Evolutionary conservation across 805 yeast species (phyloP), one percentile per base, ranked within the genome.

Genomic region (Hagleromyces aurorensis): DNA sequence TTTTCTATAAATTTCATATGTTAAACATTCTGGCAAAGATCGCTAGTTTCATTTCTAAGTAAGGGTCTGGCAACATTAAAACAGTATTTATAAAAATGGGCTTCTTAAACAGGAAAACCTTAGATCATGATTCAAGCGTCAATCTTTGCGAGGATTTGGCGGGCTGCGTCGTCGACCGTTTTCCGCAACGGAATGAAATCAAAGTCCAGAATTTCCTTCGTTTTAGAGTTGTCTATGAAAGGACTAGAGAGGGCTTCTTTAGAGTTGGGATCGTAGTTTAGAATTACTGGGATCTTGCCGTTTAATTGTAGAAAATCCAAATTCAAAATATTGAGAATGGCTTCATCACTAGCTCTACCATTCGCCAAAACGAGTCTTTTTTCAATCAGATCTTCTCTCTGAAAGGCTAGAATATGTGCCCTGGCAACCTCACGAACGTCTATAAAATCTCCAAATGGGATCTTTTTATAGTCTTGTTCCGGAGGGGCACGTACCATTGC

Each of bases 391-490:
- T 45, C 47, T 19, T 44, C 50, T 37, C 57, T 62, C 29, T 29
- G 34, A 17, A 66, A 56, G 2, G 74, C 72, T 19, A 46, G 35
- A 15, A 67, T 46, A 44, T 73, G 78, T 5, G 72, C 70, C 27
- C 38, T 40, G 8, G 76, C 75, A 16, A 67, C 72, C 41, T 72
- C 77, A 36, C 76, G 57, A 9, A 70, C 76, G 44, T 72, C 74
- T 13, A 46, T 37, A 27, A 46, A 57, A 41, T 52, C 50, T 3
- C n/a, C 17, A 4, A n/a, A 7, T 5, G 11, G 14, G 4, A 14
- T 23, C 5, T n/a, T 16, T 7, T 75, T 75, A 7, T 70, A 74
- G 43, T 71, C 74, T 6, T 22, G 11, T n/a, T 23, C 31, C 13
- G 30, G 34, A 5, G 21, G 25, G 13, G 34, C 13, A 22, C 7